phyloP scores from a whole-genome alignment of 2,329 filamentous ascomycete species.

The Ophiosphaerella narmari region DNA sequence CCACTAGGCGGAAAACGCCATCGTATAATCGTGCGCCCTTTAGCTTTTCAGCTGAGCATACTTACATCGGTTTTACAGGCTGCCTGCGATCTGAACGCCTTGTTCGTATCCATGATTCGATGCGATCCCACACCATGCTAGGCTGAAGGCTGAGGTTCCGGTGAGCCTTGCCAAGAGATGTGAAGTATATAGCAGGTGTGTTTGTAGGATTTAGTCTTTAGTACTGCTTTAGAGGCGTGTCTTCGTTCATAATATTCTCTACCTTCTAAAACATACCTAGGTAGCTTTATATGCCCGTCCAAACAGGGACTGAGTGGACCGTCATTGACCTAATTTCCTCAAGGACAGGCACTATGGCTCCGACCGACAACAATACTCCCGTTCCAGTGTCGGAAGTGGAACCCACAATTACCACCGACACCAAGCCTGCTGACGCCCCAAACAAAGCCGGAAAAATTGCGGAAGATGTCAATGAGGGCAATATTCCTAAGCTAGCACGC shows the following conservation, averaged over 20 bases:
- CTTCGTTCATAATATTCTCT: not conserved
- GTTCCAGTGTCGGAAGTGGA: conserved; percentile 10
- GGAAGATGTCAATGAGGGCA: conserved; percentile 5
- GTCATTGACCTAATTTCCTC: conserved; percentile 11
- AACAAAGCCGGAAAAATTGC: not conserved
- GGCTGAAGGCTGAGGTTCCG: conserved; percentile 1
- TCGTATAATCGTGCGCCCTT: too few relatives aligned
- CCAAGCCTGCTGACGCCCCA: conserved; percentile 4
- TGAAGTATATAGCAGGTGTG: not conserved
- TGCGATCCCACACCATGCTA: not conserved
- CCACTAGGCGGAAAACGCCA: too few relatives aligned
- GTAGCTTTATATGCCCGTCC: conserved; percentile 20
- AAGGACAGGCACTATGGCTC: conserved; percentile 3
- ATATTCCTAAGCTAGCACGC: conserved; percentile 7
- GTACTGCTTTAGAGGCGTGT: not conserved
- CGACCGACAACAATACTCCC: conserved; percentile 6
- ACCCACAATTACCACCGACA: conserved; percentile 14
- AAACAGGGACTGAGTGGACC: conserved; percentile 25
- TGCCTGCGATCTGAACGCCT: too few relatives aligned
- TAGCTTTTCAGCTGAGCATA: too few relatives aligned
- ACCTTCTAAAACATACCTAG: not conserved
- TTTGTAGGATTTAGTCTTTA: not conserved
- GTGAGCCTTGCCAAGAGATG: not conserved
- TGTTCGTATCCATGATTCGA: too few relatives aligned
- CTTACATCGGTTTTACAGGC: too few relatives aligned